A percentile compares a stretch with the other conserved stretches of the same genome.
Conservation (phyloP, 2,329 filamentous ascomycete genomes). For the Xylaria hypoxylon region DNA sequence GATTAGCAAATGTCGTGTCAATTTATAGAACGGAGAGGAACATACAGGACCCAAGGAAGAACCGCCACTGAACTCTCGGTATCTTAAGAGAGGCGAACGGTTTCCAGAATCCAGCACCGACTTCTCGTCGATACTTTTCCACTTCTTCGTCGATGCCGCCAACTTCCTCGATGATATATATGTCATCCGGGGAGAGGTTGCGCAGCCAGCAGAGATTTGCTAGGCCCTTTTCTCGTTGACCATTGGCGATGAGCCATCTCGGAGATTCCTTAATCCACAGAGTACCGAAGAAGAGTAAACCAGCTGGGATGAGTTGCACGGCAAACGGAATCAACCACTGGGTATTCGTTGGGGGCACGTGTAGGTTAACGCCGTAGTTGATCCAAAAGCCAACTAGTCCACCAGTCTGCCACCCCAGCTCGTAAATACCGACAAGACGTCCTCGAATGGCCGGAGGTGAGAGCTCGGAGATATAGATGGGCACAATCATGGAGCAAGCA, state of each 20-base stretch:
- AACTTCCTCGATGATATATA: constrained; percentile 80
- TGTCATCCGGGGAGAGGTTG: constrained; percentile 65
- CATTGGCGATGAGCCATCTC: constrained; percentile 75
- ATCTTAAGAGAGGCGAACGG: constrained; percentile 71
- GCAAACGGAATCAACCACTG: constrained; percentile 76
- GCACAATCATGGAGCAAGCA: constrained; percentile 71
- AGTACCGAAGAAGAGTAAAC: constrained; percentile 69
- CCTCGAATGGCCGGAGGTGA: constrained; percentile 73
- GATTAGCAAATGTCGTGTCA: not conserved
- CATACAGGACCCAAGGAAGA: constrained; percentile 73
- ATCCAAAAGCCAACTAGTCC: constrained; percentile 74
- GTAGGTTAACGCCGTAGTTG: constrained; percentile 70
- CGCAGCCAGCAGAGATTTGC: constrained; percentile 73
- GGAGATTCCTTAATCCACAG: constrained; percentile 74
- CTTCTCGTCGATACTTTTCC: constrained; percentile 70
- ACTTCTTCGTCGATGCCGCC: constrained; percentile 76
- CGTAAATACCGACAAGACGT: constrained; percentile 74
- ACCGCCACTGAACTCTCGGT: constrained; percentile 73
- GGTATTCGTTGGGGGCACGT: constrained; percentile 58
- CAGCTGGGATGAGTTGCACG: constrained; percentile 75
- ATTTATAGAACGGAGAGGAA: not conserved
- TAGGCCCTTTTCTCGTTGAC: constrained; percentile 68
- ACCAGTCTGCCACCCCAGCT: constrained; percentile 74
- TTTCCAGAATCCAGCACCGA: constrained; percentile 80
- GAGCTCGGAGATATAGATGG: constrained; percentile 71